Evolutionary conservation across 2,329 filamentous ascomycete genomes (phyloP).

Genomic region (Fusarium palustre): DNA sequence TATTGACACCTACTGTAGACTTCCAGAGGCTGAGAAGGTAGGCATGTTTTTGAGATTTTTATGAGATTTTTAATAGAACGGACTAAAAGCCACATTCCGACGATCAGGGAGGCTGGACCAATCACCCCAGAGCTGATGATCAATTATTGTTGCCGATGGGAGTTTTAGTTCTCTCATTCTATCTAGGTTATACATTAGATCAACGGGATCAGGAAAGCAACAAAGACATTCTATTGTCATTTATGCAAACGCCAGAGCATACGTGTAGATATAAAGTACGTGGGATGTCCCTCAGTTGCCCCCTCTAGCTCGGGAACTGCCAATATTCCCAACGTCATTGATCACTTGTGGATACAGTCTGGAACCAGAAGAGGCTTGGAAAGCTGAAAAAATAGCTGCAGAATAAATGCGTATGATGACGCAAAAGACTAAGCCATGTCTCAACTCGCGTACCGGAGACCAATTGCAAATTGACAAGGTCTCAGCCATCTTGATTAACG

Average conservation of each 20-base stretch:
- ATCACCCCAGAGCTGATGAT: neutral
- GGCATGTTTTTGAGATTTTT: no score
- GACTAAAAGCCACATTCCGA: neutral
- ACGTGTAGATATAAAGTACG: no score
- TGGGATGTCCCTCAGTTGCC: no score
- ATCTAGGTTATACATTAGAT: no score
- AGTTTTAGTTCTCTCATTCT: no score
- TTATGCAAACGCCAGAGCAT: no score
- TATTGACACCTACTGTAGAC: neutral
- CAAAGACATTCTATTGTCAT: no score
- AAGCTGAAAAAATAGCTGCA: neutral
- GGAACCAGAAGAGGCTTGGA: neutral
- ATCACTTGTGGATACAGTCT: no score
- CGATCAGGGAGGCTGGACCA: neutral
- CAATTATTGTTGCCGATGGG: slow-evolving; percentile 21
- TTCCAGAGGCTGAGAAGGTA: neutral
- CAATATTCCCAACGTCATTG: no score
- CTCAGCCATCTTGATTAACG: neutral
- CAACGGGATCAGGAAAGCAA: no score
- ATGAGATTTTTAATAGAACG: neutral
- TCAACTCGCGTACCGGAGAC: neutral
- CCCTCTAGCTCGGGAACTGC: no score
- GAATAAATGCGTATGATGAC: neutral
- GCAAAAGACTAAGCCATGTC: neutral
- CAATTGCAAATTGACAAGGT: neutral